Conservation (phyloP, 108 stramenopile genomes). For the Skeletonema marinoi region DNA sequence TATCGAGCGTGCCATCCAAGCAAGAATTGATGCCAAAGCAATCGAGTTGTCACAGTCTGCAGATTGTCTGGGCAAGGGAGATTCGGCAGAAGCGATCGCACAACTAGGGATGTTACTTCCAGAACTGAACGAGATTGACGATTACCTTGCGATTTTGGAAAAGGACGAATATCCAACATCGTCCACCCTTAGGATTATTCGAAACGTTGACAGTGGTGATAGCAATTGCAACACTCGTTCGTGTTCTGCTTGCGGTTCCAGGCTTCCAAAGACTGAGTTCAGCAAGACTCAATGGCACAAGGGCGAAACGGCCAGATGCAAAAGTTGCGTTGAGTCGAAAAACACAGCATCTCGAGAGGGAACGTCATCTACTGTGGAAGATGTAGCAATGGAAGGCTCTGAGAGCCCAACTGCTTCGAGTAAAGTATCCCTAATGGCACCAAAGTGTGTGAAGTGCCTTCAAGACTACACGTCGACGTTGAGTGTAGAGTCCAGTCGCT, state of each 20-base stretch:
- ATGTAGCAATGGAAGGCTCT: not conserved
- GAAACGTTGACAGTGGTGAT: not conserved
- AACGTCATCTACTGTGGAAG: not conserved
- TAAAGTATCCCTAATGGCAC: not conserved
- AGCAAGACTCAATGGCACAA: not conserved
- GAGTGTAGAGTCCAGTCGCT: not conserved
- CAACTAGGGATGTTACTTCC: conserved; percentile 24
- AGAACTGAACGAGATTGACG: conserved; percentile 30
- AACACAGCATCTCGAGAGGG: not conserved
- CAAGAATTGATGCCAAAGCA: conserved; percentile 17
- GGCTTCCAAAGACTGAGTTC: not conserved
- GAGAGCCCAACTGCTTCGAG: not conserved
- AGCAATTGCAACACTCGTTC: not conserved
- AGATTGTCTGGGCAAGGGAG: not conserved
- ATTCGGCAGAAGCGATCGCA: not conserved
- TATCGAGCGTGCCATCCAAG: conserved; percentile 3
- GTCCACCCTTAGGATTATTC: not conserved
- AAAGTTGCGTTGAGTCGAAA: not conserved
- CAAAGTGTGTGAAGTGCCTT: not conserved
- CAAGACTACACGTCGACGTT: not conserved
- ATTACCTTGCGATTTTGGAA: not conserved
- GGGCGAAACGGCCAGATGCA: not conserved
- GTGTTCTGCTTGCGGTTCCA: not conserved
- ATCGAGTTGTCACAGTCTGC: conserved; percentile 1
- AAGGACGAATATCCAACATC: not conserved